Percentiles rank a stretch among this genome's conserved stretches.
Conservation (phyloP, 225 moss, liverwort and hornwort genomes). For the Polytrichum formosum region DNA sequence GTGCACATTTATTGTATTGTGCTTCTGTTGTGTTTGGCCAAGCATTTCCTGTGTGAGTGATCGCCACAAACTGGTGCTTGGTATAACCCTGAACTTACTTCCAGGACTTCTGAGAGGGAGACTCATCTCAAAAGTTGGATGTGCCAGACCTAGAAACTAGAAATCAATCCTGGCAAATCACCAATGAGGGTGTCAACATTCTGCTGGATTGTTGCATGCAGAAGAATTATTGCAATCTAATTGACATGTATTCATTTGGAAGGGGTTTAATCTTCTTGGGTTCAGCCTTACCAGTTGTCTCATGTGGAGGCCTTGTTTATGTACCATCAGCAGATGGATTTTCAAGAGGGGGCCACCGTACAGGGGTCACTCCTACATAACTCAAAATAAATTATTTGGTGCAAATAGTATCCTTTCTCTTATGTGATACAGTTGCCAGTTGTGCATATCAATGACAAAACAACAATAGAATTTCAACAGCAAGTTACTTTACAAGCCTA, state of each 20-base stretch:
- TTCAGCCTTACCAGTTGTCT: constrained; percentile 71
- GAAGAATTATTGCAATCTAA: constrained; percentile 74
- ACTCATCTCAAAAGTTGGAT: constrained; percentile 2
- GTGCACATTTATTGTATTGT: no score
- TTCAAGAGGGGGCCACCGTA: constrained; percentile 76
- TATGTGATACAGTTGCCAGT: no score
- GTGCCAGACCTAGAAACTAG: constrained; percentile 18
- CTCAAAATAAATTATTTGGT: no score
- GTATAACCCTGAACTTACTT: background rate
- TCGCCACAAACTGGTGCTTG: background rate
- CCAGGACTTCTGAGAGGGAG: constrained; percentile 20
- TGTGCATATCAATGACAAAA: no score
- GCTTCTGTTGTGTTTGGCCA: no score
- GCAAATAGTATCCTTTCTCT: no score
- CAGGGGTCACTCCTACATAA: no score
- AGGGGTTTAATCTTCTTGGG: constrained; percentile 77
- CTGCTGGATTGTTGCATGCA: constrained; percentile 65
- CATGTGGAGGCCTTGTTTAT: constrained; percentile 79
- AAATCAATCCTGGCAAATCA: constrained; percentile 66
- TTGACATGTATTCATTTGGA: constrained; percentile 87
- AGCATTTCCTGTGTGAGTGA: no score
- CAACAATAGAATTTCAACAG: no score
- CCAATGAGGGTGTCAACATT: constrained; percentile 79
- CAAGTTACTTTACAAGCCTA: no score
- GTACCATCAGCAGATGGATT: constrained; percentile 82